Conservation (phyloP, 768 basidiomycete genomes). For the Leucosporidium scottii region DNA sequence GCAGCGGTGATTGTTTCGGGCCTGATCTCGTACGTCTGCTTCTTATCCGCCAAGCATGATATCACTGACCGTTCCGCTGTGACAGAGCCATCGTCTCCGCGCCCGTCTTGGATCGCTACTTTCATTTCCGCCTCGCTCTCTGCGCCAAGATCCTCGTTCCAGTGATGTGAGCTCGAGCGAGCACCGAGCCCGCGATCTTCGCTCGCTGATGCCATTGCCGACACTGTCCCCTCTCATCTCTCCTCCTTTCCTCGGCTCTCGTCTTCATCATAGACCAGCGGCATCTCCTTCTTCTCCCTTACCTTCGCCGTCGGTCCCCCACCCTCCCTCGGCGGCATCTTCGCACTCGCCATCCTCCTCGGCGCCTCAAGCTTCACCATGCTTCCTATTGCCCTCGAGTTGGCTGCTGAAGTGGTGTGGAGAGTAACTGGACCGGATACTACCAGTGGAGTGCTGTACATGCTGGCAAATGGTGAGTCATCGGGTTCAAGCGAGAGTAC, state of each 20-base stretch:
- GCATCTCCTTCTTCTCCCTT: neutral
- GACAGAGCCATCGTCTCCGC: neutral
- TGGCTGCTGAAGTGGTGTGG: neutral
- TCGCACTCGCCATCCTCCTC: slow-evolving; percentile 1
- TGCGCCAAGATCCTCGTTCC: neutral
- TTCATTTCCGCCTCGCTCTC: slow-evolving; percentile 2
- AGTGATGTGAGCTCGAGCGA: neutral
- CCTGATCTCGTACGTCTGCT: neutral
- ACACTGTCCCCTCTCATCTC: neutral
- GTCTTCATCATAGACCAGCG: neutral
- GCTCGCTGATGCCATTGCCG: no score
- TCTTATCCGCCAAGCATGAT: no score
- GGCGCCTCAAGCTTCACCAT: slow-evolving; percentile 1
- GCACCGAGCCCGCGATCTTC: no score
- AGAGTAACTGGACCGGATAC: neutral
- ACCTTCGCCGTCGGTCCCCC: slow-evolving; percentile 2
- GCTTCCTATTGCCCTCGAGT: slow-evolving; percentile 8
- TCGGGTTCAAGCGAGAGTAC: no score
- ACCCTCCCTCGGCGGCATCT: neutral
- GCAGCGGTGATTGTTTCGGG: slow-evolving; percentile 1
- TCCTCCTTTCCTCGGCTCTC: no score
- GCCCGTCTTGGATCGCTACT: slow-evolving; percentile 1
- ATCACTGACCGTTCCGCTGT: neutral
- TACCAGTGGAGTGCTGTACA: neutral
- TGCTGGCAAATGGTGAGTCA: neutral